Conservation (phyloP, 176 grass and related monocot genomes). For the Phoenix roebelenii region DNA sequence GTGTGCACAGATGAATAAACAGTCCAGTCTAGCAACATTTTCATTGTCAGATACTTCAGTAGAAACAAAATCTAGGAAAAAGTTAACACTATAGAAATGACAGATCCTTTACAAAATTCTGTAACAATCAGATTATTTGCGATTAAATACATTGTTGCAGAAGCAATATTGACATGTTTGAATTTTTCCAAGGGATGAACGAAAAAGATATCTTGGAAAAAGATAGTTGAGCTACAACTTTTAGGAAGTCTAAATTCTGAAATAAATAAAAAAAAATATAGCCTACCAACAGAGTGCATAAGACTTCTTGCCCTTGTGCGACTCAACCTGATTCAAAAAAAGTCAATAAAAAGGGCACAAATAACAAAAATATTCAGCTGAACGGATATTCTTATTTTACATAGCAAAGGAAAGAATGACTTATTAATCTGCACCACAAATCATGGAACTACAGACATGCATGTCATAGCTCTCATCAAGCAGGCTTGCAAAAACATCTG, state of each 20-base stretch:
- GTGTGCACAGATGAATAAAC: conserved; percentile 67
- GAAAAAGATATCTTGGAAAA: no score
- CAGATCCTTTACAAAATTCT: no score
- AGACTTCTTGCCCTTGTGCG: conserved; percentile 2
- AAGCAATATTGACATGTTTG: no score
- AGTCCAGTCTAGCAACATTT: conserved; percentile 72
- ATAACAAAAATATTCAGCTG: not conserved
- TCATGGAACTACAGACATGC: no score
- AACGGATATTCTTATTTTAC: not conserved
- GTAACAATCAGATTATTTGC: no score
- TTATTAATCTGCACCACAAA: no score
- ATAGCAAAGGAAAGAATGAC: no score
- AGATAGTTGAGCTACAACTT: not conserved
- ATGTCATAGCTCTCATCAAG: no score
- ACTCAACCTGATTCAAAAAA: conserved; percentile 1
- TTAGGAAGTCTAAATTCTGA: not conserved
- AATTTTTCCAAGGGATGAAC: no score
- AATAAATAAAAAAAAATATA: no score
- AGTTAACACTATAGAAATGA: not conserved
- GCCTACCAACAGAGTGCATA: not conserved
- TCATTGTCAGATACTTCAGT: not conserved
- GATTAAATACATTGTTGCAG: no score
- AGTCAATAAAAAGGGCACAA: not conserved
- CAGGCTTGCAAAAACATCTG: no score
- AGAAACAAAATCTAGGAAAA: not conserved